These are phyloP conservation scores for Priceomyces medius DNA, from an alignment of 805 yeast species.

Conservation along the genomic window DNA sequence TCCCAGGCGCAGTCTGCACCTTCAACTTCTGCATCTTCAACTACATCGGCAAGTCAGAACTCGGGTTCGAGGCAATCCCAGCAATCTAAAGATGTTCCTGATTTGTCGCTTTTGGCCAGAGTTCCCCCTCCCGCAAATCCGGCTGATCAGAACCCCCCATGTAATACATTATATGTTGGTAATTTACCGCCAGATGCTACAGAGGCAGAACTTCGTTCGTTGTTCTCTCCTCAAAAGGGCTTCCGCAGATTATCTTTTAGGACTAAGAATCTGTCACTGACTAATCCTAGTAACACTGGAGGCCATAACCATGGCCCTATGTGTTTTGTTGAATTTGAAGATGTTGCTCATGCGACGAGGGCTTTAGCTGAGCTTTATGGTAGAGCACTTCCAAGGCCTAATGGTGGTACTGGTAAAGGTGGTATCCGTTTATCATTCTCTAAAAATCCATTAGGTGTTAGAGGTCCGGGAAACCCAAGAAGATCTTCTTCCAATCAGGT, in stretches of 20 bases:
- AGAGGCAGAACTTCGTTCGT: constrained; percentile 83
- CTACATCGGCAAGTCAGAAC: constrained; percentile 7
- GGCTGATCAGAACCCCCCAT: constrained; percentile 98
- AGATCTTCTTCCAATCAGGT: constrained; percentile 34
- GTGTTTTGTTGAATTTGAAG: constrained; percentile 99
- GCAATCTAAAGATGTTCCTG: constrained; percentile 48
- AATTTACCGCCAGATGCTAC: constrained; percentile 96
- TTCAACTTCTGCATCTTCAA: constrained; percentile 8
- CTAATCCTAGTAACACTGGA: constrained; percentile 29
- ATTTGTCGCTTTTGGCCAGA: constrained; percentile 68
- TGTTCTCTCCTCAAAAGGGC: constrained; percentile 87
- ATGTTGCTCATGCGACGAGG: constrained; percentile 87
- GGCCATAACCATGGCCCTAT: constrained; percentile 82
- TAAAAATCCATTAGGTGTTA: constrained; percentile 94
- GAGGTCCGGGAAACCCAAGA: constrained; percentile 61
- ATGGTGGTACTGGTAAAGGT: constrained; percentile 72
- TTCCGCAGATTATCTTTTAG: constrained; percentile 90
- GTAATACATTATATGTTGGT: constrained; percentile 95
- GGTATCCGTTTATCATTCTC: constrained; percentile 93
- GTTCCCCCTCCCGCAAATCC: constrained; percentile 95
- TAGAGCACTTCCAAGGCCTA: constrained; percentile 79
- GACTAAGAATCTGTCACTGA: constrained; percentile 45
- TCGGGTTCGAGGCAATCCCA: constrained; percentile 12
- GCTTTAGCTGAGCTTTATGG: constrained; percentile 95
- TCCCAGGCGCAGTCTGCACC: constrained; percentile 7